Evolutionary conservation across 768 basidiomycete species (phyloP).

Genomic region (Calocybe cyanea): DNA sequence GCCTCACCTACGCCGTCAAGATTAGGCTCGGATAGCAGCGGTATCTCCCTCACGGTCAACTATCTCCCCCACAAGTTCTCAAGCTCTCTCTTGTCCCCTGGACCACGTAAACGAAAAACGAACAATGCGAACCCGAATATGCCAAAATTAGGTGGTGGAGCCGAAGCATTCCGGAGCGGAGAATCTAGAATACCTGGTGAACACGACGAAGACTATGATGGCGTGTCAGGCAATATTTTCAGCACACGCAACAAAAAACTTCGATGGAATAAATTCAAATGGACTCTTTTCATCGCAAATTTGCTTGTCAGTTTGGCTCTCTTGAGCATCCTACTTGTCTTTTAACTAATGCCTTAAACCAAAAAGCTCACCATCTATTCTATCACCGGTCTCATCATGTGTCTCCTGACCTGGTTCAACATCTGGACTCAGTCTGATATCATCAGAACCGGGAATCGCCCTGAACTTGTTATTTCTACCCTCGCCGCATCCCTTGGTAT

Average conservation of each 20-base stretch:
- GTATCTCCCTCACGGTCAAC: slow-evolving; percentile 51
- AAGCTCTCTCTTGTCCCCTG: slow-evolving; percentile 35
- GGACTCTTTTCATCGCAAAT: slow-evolving; percentile 66
- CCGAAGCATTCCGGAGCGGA: slow-evolving; percentile 58
- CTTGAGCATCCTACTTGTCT: background rate
- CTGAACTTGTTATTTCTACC: slow-evolving; percentile 70
- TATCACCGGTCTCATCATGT: slow-evolving; percentile 56
- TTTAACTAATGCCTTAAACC: background rate
- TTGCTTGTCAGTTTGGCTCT: slow-evolving; percentile 27
- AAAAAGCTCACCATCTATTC: slow-evolving; percentile 60
- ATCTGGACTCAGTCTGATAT: slow-evolving; percentile 68
- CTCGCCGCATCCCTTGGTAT: slow-evolving; percentile 56
- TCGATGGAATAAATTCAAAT: slow-evolving; percentile 84
- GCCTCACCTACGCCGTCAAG: slow-evolving; percentile 11
- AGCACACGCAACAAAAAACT: slow-evolving; percentile 37
- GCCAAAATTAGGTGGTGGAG: slow-evolving; percentile 66
- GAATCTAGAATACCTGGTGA: slow-evolving; percentile 49
- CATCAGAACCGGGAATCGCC: slow-evolving; percentile 63
- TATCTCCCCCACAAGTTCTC: slow-evolving; percentile 77
- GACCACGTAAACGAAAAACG: slow-evolving; percentile 34
- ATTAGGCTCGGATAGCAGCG: slow-evolving; percentile 15
- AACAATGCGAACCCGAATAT: slow-evolving; percentile 27
- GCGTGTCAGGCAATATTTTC: slow-evolving; percentile 38
- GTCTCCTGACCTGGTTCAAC: slow-evolving; percentile 76
- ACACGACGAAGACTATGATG: slow-evolving; percentile 55